Base-by-base conservation (phyloP, 129 eudicot genomes). In the Dittrichia graveolens region DNA sequence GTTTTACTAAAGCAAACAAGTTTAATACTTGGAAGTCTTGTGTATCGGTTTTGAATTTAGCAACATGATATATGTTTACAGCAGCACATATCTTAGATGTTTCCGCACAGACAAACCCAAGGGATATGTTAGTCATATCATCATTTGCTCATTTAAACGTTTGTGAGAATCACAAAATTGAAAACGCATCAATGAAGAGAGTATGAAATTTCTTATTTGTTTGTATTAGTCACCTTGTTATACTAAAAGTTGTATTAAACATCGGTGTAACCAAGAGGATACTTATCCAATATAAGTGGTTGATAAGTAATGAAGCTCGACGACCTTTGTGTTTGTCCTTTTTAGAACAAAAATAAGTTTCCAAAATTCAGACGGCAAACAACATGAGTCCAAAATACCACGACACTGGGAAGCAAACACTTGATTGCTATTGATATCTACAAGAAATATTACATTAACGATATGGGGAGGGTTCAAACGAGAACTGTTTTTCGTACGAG, bases 241-340 rank as follows among this genome's bases (percentile, higher is more conserved):
- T 13, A 13, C n/a, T 39, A 39, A 61, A 39, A 40, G 4, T 59
- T 16, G 5, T 61, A 37, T 38, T 40, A 2, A 24, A 24, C 0
- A 24, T 61, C 67, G 67, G 15, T 61, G 67, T 47, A 46, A 61
- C 67, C 67, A 39, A 61, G 67, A 61, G 8, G 4, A 59, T 35
- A 59, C 12, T 12, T 15, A 59, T 15, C 43, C 5, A 35, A 59
- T 34, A 35, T 59, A 59, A 11, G 15, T 59, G 44, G 18, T 58
- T 58, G 8, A 59, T 11, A 34, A 5, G 31, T 61, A 24, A 39
- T n/a, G 14, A 61, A 61, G 48, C 48, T 14, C 40, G 47, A 40
- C 35, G 34, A 39, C 67, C 7, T 7, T 61, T 61, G 35, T 61
- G 48, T 14, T 61, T 61, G 47, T 40, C 39, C 39, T 34, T 61